Conservation (phyloP, 306 rosid genomes). For the Trifolium fragiferum region DNA sequence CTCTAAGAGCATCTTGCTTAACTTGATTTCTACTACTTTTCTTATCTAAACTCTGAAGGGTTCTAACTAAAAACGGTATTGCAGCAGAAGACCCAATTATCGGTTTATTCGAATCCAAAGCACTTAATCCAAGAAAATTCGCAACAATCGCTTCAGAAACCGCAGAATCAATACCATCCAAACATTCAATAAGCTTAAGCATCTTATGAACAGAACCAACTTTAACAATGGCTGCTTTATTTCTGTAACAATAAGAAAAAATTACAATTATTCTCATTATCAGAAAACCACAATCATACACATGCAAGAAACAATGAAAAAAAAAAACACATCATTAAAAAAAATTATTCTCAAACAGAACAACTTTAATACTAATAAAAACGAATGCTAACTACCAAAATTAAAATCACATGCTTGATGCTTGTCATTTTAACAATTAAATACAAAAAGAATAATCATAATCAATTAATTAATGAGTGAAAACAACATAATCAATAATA, state of each 20-base stretch:
- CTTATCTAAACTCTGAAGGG: conserved; percentile 54
- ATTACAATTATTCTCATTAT: conserved; percentile 9
- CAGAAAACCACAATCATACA: not conserved
- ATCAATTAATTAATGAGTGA: conserved; percentile 33
- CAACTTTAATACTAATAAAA: not conserved
- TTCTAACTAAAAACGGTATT: conserved; percentile 70
- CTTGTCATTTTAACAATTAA: conserved; percentile 26
- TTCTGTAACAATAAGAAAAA: conserved; percentile 52
- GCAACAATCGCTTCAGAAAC: conserved; percentile 89
- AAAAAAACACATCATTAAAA: conserved; percentile 7
- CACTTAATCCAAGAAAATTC: conserved; percentile 89
- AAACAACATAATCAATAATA: conserved; percentile 32
- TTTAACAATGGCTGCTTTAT: conserved; percentile 92
- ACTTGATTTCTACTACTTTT: conserved; percentile 64
- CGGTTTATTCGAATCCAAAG: conserved; percentile 87
- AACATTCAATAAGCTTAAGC: conserved; percentile 76
- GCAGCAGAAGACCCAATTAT: conserved; percentile 90
- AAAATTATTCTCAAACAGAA: not conserved
- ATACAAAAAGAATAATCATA: conserved; percentile 19
- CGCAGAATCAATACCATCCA: conserved; percentile 49
- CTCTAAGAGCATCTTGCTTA: conserved; percentile 86
- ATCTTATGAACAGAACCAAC: conserved; percentile 90
- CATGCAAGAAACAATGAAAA: conserved; percentile 17
- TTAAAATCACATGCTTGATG: conserved; percentile 27
- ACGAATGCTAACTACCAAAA: not conserved